These are phyloP conservation scores for Aspergillus sp. DNA, from an alignment of 2,329 filamentous ascomycete species.

Conservation along the genomic window DNA sequence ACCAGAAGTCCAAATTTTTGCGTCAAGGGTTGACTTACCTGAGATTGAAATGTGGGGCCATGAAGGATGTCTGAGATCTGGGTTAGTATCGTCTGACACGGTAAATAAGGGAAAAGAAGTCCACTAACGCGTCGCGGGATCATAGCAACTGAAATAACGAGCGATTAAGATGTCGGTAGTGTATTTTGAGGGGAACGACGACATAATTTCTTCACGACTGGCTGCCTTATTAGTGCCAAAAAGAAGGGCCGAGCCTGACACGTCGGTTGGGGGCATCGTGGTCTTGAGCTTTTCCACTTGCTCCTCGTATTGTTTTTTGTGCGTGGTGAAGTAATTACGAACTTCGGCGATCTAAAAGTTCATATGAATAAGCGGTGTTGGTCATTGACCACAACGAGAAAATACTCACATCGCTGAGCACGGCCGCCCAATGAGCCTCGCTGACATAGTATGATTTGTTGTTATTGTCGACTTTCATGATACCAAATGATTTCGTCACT, in stretches of 20 bases:
- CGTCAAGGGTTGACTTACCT: slow-evolving; percentile 44
- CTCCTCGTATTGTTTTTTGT: slow-evolving; percentile 85
- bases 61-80: slow-evolving; percentile 65
- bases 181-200: slow-evolving; percentile 75
- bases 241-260: slow-evolving; percentile 71
- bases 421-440: slow-evolving; percentile 78
- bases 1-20: slow-evolving; percentile 5
- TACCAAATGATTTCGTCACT: slow-evolving; percentile 71
- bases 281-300: slow-evolving; percentile 75
- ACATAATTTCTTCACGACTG: slow-evolving; percentile 73
- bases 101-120: neutral
- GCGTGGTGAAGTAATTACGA: slow-evolving; percentile 80
- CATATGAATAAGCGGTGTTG: slow-evolving; percentile 8
- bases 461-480: slow-evolving; percentile 77
- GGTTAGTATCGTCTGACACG: slow-evolving; percentile 5
- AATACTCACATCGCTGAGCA: slow-evolving; percentile 64
- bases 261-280: slow-evolving; percentile 56
- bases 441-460: slow-evolving; percentile 77
- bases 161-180: slow-evolving; percentile 82
- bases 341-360: slow-evolving; percentile 76
- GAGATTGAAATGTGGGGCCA: slow-evolving; percentile 78
- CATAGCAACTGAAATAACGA: slow-evolving; percentile 84
- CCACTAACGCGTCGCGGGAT: slow-evolving; percentile 59
- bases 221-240: slow-evolving; percentile 70
- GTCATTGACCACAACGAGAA: neutral